Evolutionary conservation across 805 yeast species (phyloP), one percentile per base, ranked within the genome.

Genomic region (Wickerhamiella galacta): DNA sequence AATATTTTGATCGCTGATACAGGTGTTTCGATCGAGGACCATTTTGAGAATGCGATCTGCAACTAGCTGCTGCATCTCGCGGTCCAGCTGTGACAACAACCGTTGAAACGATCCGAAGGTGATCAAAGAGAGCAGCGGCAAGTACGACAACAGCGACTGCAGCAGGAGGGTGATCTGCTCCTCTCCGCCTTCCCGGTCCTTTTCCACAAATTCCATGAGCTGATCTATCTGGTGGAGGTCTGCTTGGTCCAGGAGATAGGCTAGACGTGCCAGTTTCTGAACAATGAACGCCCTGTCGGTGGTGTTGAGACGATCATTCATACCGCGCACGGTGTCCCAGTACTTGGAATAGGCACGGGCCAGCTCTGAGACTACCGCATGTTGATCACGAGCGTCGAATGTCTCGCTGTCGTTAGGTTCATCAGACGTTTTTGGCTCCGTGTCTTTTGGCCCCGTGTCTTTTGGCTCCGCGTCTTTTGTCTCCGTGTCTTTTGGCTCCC

Each of bases 1-100:
- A 20, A 72, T 73, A 2, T 66, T 71, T 1, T 44, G 48, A 2
- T 51, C 61, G 44, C 51, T 53, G 33, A 61, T 58, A 42, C 47
- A 57, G 27, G 52, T 52, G 27, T 52, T 52, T 23, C 58, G 48
- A 4, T 48, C 48, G 23, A 80, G 50, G 2, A 80, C 48, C 28
- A 69, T 66, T 38, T 70, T 66, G 5, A 80, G 59, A 6, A 85
- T 75, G 22, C 64, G 70, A 24, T 66, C 51, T 12, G 87, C 66
- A 8, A 80, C 64, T 10, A 63, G 52, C 35, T 64, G 69, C 46
- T 75, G 80, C 9, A 72, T 59, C 1, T 55, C 48, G 4, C 51
- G 43, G 17, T 68, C 63, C 44, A 74, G 75, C 8, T 70, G 54
- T 15, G 63, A 58, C 32, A 71, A 67, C 42, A 82, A 64, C 9